These are phyloP conservation scores for Pyrenophora seminiperda DNA, from an alignment of 2,329 filamentous ascomycete species.

Conservation along the genomic window DNA sequence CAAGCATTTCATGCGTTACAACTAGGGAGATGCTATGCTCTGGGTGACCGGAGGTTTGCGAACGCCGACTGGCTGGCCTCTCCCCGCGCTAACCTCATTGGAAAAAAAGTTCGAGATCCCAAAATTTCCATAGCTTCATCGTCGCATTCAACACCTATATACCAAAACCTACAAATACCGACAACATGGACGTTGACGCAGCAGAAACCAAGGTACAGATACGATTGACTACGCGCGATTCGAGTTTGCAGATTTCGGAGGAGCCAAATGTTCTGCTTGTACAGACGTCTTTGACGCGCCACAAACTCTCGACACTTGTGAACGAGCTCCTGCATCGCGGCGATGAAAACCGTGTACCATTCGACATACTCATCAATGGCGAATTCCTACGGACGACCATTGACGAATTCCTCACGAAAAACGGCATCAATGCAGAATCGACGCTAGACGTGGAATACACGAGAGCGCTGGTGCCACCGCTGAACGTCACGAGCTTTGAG, in stretches of 20 bases:
- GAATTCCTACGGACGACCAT: conserved; percentile 87
- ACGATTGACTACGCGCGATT: conserved; percentile 44
- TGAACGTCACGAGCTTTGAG: conserved; percentile 89
- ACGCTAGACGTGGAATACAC: conserved; percentile 92
- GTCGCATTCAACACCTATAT: conserved; percentile 10
- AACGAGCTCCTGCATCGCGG: conserved; percentile 64
- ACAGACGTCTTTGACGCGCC: conserved; percentile 40
- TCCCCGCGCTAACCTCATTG: conserved; percentile 36
- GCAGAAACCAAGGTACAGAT: conserved; percentile 43
- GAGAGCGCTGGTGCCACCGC: conserved; percentile 84
- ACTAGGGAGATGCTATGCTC: no score
- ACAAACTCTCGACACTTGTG: conserved; percentile 63
- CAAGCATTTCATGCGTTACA: background rate
- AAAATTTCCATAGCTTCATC: conserved; percentile 36
- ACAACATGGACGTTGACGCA: conserved; percentile 33
- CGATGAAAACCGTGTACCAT: conserved; percentile 69
- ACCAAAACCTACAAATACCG: conserved; percentile 5
- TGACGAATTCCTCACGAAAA: conserved; percentile 84
- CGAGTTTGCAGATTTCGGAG: conserved; percentile 40
- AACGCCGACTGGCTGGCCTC: conserved; percentile 28
- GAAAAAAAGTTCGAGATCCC: conserved; percentile 31
- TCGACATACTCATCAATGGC: conserved; percentile 96
- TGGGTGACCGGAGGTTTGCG: conserved; percentile 22
- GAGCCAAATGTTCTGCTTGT: conserved; percentile 41
- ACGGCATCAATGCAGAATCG: conserved; percentile 87